Evolutionary conservation across 2,329 filamentous ascomycete genomes (phyloP), one percentile per base, ranked within the genome.

Genomic region (Pseudopyricularia cyperi): DNA sequence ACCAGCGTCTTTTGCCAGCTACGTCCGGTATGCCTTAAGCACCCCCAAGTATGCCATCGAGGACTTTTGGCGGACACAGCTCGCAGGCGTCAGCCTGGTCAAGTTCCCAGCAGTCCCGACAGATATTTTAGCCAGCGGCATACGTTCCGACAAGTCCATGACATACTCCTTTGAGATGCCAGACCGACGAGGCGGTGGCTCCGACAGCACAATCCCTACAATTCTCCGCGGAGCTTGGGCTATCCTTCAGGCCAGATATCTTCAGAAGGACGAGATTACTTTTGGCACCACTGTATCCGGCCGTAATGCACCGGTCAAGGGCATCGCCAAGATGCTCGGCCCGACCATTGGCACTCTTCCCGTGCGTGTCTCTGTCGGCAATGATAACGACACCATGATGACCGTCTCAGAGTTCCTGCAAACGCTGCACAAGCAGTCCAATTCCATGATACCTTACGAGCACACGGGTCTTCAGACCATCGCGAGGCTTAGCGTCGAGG

Each of bases 261-360:
- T 30, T 5, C n/a, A 28, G n/a, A 12, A 15, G 19, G 19, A 24
- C 6, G 42, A 46, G 4, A 19, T 28, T 12, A 12, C 24, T 1
- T 71, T 65, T 33, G 63, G 61, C 1, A 56, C 55, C 9, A 60
- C 60, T 0, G 52, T 63, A 1, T 61, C 61, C 1, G 65, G 65
- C 11, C 60, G 64, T 1, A 56, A 61, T 7, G 56, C 57, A 0
- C 54, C 59, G 2, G 50, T 65, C 2, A 30, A 50, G 3, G 60
- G 59, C 12, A 57, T 67, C 1, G 58, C 60, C 3, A 51, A 55
- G 1, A 60, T 66, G 5, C 49, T 57, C 5, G 65, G 62, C 1
- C 63, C 65, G 2, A 61, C 60, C 0, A 62, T 67, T 24, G 58
- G 61, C 12, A 64, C 63, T 7, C 55, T 66, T 0, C 65, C 65